Conservation (phyloP, 2,329 filamentous ascomycete species). For the Diaporthe citriasiana region DNA sequence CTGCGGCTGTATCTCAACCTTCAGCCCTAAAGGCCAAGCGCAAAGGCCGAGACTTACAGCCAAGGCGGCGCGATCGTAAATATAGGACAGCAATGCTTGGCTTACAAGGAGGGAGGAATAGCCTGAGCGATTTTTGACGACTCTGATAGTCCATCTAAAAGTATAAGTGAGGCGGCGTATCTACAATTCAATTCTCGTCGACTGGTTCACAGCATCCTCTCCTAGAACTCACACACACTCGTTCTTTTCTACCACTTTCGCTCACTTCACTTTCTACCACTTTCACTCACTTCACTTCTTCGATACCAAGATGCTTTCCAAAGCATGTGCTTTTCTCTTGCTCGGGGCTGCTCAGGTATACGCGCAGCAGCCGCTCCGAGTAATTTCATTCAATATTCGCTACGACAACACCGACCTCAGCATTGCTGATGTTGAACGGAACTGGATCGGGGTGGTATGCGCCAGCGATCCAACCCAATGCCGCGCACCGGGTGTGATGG, state of each 20-base stretch:
- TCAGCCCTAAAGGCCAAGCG: not conserved
- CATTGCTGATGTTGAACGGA: not conserved
- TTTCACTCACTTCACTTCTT: not conserved
- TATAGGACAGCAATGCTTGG: conserved; percentile 23
- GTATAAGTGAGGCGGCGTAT: not conserved
- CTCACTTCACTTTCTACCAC: not conserved
- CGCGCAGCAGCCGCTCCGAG: conserved; percentile 5
- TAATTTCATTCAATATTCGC: conserved; percentile 10
- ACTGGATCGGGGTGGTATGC: conserved; percentile 2
- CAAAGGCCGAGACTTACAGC: not conserved
- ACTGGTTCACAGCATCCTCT: not conserved
- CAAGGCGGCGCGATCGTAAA: not conserved
- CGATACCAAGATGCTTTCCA: conserved; percentile 5
- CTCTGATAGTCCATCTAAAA: not conserved
- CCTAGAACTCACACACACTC: not conserved
- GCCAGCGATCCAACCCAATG: not conserved
- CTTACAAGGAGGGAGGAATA: not conserved
- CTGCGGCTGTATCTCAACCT: not conserved
- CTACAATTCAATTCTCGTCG: not conserved
- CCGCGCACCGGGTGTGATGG: conserved; percentile 1
- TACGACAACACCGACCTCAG: conserved; percentile 10
- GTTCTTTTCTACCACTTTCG: not conserved
- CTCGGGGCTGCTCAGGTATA: conserved; percentile 14
- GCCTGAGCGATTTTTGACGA: not conserved
- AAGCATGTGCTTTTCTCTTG: not conserved